Percentiles rank a stretch among this genome's conserved stretches.
Evolutionary conservation across 1,284 basidiomycete genomes (phyloP).

Genomic region (Marasmius oreades): DNA sequence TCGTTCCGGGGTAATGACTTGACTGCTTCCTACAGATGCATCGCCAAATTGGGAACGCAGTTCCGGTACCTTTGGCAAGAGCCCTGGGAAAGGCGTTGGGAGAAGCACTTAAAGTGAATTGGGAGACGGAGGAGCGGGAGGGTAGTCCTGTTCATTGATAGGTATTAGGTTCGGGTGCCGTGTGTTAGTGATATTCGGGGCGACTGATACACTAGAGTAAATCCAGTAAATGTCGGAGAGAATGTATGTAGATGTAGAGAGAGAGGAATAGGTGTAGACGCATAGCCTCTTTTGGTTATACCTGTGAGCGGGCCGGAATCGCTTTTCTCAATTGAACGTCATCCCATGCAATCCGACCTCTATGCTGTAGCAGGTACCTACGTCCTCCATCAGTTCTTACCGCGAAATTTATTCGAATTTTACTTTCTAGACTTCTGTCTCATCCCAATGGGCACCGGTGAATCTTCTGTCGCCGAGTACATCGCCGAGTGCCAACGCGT

Average conservation of each 20-base stretch:
- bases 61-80: slow-evolving; percentile 61
- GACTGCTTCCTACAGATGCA: slow-evolving; percentile 45
- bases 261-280: no score
- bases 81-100: slow-evolving; percentile 60
- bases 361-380: slow-evolving; percentile 8
- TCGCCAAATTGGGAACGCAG: slow-evolving; percentile 71
- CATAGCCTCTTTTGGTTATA: no score
- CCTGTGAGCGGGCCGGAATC: no score
- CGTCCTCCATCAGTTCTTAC: neutral
- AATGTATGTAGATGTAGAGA: no score
- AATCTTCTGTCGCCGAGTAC: slow-evolving; percentile 71
- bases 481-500: slow-evolving; percentile 79
- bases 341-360: slow-evolving; percentile 25
- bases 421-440: slow-evolving; percentile 70
- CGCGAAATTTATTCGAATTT: neutral
- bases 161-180: no score
- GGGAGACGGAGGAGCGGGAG: slow-evolving; percentile 38
- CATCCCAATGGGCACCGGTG: slow-evolving; percentile 73
- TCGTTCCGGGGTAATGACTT: neutral
- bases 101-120: slow-evolving; percentile 41
- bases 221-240: no score
- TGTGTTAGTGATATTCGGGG: no score
- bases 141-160: slow-evolving; percentile 32
- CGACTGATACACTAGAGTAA: no score
- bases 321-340: neutral